Conservation (phyloP, 2,329 filamentous ascomycete species). For the Fusarium chuoi region DNA sequence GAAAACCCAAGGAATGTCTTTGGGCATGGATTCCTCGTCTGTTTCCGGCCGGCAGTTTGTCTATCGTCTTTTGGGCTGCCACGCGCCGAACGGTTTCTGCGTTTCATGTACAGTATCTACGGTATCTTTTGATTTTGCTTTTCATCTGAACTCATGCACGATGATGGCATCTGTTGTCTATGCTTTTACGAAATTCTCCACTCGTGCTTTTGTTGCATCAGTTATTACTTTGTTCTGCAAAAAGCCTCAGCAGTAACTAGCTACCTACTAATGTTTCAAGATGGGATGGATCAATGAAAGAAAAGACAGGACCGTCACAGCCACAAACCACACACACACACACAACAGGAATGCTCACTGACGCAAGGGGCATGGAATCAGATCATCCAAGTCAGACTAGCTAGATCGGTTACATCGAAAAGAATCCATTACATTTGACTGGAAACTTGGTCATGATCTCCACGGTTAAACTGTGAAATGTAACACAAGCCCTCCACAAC, state of each 20-base stretch:
- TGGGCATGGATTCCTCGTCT: neutral
- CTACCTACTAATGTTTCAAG: neutral
- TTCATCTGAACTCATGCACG: conserved; percentile 4
- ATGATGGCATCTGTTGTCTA: conserved; percentile 1
- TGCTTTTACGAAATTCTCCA: neutral
- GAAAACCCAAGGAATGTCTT: conserved; percentile 11
- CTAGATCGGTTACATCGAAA: conserved; percentile 13
- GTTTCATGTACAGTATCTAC: conserved; percentile 35
- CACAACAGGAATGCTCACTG: conserved; percentile 16
- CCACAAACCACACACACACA: neutral
- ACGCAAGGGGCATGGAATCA: neutral
- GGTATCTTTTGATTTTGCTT: neutral
- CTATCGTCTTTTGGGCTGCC: neutral
- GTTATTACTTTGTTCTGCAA: neutral
- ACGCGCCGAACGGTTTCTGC: conserved; percentile 7
- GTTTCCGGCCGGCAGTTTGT: conserved; percentile 9
- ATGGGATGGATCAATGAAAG: neutral
- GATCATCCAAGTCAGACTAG: conserved; percentile 17
- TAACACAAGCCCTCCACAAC: conserved; percentile 9
- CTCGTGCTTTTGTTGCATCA: neutral
- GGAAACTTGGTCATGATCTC: conserved; percentile 5
- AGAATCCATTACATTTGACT: neutral
- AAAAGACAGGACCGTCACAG: conserved; percentile 7
- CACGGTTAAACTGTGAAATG: conserved; percentile 3
- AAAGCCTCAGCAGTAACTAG: neutral